phyloP scores from a whole-genome alignment of 2,329 filamentous ascomycete genomes.

The Ophiostoma sp. region DNA sequence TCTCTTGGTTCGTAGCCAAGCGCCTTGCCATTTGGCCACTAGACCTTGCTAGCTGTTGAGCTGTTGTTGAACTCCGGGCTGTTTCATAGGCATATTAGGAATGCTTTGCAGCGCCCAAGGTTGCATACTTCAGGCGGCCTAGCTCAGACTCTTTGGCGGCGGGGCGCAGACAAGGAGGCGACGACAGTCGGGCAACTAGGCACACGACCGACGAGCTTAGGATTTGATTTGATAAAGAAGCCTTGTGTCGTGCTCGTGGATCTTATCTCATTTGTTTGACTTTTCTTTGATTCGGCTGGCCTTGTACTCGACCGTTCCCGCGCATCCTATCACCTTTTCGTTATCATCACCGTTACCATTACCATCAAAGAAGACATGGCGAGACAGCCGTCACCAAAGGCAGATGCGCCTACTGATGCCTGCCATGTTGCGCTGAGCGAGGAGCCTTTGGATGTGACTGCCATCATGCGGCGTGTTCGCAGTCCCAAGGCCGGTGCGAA shows the following conservation, averaged over 20 bases:
- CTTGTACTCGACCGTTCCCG: neutral
- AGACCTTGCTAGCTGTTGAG: constrained; percentile 20
- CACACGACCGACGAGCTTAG: neutral
- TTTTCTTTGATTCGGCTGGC: neutral
- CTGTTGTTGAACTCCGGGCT: neutral
- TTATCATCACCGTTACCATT: neutral
- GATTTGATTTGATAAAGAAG: neutral
- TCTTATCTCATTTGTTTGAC: neutral
- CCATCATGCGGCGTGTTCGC: constrained; percentile 61
- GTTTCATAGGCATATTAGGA: neutral
- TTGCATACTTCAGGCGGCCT: neutral
- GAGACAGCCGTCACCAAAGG: neutral
- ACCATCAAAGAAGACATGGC: neutral
- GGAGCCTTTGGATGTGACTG: constrained; percentile 50
- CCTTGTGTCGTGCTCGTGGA: neutral
- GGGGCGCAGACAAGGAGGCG: constrained; percentile 2
- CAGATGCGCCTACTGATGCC: constrained; percentile 30
- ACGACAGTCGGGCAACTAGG: neutral
- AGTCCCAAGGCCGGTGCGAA: constrained; percentile 70
- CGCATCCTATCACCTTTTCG: neutral
- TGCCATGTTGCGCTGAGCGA: constrained; percentile 67
- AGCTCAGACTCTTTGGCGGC: neutral
- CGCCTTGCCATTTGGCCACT: constrained; percentile 35
- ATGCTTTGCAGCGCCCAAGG: neutral
- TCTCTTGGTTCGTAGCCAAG: constrained; percentile 38